Percentiles rank a stretch among this genome's conserved stretches.
Evolutionary conservation across 31 red algal species (phyloP).

Genomic region (Bonnemaisonia californica): DNA sequence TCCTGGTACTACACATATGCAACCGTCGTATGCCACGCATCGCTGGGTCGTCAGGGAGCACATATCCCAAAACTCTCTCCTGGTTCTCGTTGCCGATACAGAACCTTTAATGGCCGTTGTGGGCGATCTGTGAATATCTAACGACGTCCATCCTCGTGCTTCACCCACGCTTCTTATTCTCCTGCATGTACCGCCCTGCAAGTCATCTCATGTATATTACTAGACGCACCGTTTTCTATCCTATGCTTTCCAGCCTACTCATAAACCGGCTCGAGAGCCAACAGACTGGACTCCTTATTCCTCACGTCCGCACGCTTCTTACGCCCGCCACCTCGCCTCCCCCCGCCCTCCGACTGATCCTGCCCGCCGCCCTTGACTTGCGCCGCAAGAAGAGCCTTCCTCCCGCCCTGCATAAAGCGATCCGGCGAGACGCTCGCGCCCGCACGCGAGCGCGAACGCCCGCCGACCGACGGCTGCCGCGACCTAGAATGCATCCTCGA

Average conservation of each 20-base stretch:
- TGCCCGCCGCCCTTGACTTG: not conserved
- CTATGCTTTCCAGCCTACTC: slow-evolving; percentile 13
- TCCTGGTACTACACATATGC: slow-evolving; percentile 66
- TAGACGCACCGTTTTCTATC: not conserved
- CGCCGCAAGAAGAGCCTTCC: slow-evolving; percentile 18
- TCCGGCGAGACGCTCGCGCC: slow-evolving; percentile 14
- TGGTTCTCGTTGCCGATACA: slow-evolving; percentile 53
- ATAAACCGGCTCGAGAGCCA: not conserved
- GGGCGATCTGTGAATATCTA: not conserved
- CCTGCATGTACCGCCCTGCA: not conserved
- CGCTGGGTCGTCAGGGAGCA: slow-evolving; percentile 73
- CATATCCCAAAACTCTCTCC: slow-evolving; percentile 64
- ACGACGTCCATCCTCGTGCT: not conserved
- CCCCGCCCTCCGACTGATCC: not conserved
- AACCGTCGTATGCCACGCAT: slow-evolving; percentile 70
- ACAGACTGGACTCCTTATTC: not conserved
- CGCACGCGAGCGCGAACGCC: slow-evolving; percentile 3
- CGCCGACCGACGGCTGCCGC: not conserved
- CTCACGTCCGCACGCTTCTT: not conserved
- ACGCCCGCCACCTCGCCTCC: not conserved
- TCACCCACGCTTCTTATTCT: not conserved
- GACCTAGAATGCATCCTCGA: slow-evolving; percentile 26
- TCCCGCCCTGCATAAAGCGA: slow-evolving; percentile 11
- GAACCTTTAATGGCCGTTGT: slow-evolving; percentile 59
- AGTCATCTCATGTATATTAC: not conserved